Base-by-base conservation (phyloP, 1,139 yeast species). In the Yamadazyma triangularis region DNA sequence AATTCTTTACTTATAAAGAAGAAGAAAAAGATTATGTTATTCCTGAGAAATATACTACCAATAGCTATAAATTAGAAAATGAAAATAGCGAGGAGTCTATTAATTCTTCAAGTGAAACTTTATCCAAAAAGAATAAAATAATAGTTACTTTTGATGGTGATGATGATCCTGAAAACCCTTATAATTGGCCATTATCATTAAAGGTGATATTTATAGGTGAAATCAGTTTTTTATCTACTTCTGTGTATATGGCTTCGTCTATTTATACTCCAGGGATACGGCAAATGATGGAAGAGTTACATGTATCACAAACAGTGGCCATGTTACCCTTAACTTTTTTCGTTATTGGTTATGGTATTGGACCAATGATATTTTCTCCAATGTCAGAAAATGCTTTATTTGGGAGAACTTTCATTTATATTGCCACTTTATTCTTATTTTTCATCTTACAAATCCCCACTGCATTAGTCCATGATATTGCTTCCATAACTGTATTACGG, bases 321-420 rank as follows among this genome's bases (percentile, higher is more conserved):
- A 53, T 64, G 1, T 48, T 77, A 8, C 73, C 74, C 6, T 53
- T 55, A 22, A 38, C 58, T 3, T 26, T 51, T 31, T 55, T 51
- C 41, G 75, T 75, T 11, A 40, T 73, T 13, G 81, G 79, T 2
- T 74, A 72, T 41, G 80, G 78, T 16, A 28, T 70, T 19, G 80
- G 80, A 0, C 79, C 79, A 8, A 54, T 72, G 60, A 34, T 74
- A 1, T 64, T 73, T 32, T 62, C 77, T 2, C 81, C 82, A 2
- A 36, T 75, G 34, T 64, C 77, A 4, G 82, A 76, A 44, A 47
- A 51, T 33, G 45, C 55, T 8, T 54, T 56, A n/a, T 65, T 77
- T 33, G 86, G 86, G 3, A 60, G 86, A 39, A 72, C 68, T 31
- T 45, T 58, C 23, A 47, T 59, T 28, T 60, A 60, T 37, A 44